Evolutionary conservation across 1,284 basidiomycete genomes (phyloP).

Genomic region (Ustilago tritici): DNA sequence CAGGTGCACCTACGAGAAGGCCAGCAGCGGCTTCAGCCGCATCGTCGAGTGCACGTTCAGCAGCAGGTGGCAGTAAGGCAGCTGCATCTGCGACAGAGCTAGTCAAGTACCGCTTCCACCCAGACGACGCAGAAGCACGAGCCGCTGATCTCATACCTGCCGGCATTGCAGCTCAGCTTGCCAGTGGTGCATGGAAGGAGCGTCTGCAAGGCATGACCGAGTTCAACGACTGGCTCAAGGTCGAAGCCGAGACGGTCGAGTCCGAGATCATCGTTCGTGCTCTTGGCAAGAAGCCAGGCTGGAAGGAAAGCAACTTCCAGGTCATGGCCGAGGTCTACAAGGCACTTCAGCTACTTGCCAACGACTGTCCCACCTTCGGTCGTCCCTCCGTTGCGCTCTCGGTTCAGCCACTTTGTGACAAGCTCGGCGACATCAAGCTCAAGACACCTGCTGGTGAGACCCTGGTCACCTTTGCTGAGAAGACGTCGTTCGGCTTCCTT

Average conservation of each 20-base stretch:
- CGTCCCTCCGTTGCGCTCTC: conserved; percentile 85
- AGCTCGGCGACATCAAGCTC: conserved; percentile 94
- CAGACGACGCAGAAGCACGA: conserved; percentile 90
- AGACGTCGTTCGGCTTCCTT: conserved; percentile 93
- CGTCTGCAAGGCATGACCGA: conserved; percentile 87
- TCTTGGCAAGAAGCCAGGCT: conserved; percentile 88
- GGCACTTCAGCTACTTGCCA: conserved; percentile 76
- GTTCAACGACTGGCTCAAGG: conserved; percentile 85
- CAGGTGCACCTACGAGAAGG: conserved; percentile 69
- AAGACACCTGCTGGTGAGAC: conserved; percentile 97
- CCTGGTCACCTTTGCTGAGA: conserved; percentile 85
- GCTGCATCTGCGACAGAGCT: conserved; percentile 75
- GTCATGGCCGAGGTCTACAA: conserved; percentile 66
- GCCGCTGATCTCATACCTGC: conserved; percentile 82
- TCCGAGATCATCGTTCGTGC: conserved; percentile 91
- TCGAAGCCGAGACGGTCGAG: conserved; percentile 78
- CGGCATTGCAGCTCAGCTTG: conserved; percentile 79
- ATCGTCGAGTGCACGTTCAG: conserved; percentile 64
- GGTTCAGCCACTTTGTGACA: conserved; percentile 89
- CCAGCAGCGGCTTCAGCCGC: conserved; percentile 72
- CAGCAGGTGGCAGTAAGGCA: conserved; percentile 73
- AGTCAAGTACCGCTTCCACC: conserved; percentile 89
- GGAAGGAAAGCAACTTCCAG: conserved; percentile 99
- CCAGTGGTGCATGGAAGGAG: conserved; percentile 92
- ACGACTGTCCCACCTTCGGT: conserved; percentile 84